phyloP scores from a whole-genome alignment of 2,329 filamentous ascomycete species.

The Hypoxylon sp. region DNA sequence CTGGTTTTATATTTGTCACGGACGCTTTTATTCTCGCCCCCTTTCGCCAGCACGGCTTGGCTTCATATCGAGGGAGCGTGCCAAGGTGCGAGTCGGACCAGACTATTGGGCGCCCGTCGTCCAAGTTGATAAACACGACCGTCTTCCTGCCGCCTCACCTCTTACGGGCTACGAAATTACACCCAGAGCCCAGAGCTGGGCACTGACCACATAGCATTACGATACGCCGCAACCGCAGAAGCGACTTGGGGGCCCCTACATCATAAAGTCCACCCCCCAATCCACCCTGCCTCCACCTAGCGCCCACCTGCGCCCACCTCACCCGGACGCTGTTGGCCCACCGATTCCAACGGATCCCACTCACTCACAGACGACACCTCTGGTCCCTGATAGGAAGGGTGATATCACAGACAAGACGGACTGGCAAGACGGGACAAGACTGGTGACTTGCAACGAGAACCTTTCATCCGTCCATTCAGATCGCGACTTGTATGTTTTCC shows the following conservation, averaged over 20 bases:
- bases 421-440: neutral
- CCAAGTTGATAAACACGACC: conserved; percentile 21
- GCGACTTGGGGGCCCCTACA: conserved; percentile 21
- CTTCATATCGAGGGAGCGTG: conserved; percentile 26
- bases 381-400: conserved; percentile 18
- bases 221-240: conserved; percentile 27
- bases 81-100: conserved; percentile 27
- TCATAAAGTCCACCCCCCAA: conserved; percentile 27
- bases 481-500: neutral
- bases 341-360: conserved; percentile 6
- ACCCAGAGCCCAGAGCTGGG: neutral
- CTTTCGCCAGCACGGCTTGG: conserved; percentile 22
- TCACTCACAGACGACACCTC: conserved; percentile 9
- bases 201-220: conserved; percentile 8
- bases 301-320: conserved; percentile 26
- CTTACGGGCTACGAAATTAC: neutral
- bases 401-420: conserved; percentile 32
- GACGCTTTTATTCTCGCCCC: conserved; percentile 4
- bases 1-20: conserved; percentile 19
- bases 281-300: conserved; percentile 6
- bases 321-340: conserved; percentile 25
- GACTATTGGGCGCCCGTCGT: conserved; percentile 29
- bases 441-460: conserved; percentile 5
- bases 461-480: conserved; percentile 4
- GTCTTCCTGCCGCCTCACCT: neutral